Percentiles rank a stretch among this genome's conserved stretches.
Conservation (phyloP, 1,284 basidiomycete species). For the Malassezia obtusa region DNA sequence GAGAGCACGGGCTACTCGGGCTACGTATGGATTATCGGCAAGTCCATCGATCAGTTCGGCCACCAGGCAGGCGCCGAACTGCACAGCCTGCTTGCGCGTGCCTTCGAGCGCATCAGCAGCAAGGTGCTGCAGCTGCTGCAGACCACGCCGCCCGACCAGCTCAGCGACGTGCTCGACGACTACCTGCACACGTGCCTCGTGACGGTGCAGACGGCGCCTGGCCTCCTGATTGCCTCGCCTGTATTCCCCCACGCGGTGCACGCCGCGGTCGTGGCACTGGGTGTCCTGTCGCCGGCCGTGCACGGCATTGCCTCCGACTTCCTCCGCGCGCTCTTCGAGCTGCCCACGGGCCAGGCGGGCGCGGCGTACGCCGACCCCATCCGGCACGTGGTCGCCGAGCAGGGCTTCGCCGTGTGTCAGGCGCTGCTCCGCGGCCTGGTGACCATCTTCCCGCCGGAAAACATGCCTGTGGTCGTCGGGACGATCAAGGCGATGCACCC, state of each 20-base stretch:
- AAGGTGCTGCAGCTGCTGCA: conserved; percentile 18
- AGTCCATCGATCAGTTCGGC: conserved; percentile 52
- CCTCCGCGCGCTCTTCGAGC: conserved; percentile 63
- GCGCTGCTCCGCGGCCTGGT: conserved; percentile 69
- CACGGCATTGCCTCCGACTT: conserved; percentile 72
- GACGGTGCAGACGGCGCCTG: conserved; percentile 61
- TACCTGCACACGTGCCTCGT: conserved; percentile 73
- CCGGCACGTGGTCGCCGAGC: conserved; percentile 60
- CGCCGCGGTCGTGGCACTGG: conserved; percentile 27
- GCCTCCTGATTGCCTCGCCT: conserved; percentile 57
- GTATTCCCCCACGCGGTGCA: conserved; percentile 49
- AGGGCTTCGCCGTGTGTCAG: conserved; percentile 64
- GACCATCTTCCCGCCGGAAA: conserved; percentile 73
- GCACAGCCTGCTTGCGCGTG: conserved; percentile 21
- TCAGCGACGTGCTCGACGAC: conserved; percentile 69
- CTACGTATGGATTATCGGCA: conserved; percentile 89
- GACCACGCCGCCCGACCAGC: conserved; percentile 3
- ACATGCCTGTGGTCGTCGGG: conserved; percentile 62
- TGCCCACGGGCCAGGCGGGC: conserved; percentile 47
- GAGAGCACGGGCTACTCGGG: conserved; percentile 72
- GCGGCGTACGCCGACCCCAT: conserved; percentile 59
- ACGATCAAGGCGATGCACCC: conserved; percentile 64
- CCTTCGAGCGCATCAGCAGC: conserved; percentile 28
- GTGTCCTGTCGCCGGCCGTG: conserved; percentile 56
- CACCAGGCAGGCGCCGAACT: conserved; percentile 21